Conservation (phyloP, 2,329 filamentous ascomycete species). For the Aspergillus fischeri region DNA sequence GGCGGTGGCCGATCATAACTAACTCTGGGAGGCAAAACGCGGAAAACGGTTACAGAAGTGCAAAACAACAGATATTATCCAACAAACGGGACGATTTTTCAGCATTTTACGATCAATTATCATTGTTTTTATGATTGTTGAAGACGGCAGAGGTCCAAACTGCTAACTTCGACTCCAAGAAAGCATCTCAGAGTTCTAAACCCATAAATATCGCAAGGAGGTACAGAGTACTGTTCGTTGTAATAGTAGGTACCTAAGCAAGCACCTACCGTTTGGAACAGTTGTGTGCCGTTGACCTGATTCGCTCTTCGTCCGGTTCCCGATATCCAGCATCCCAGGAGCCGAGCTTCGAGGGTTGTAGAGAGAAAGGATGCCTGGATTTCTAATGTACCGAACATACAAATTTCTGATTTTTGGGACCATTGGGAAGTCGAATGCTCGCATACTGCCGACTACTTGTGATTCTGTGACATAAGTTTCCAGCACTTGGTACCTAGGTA, state of each 20-base stretch:
- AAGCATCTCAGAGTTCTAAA: neutral
- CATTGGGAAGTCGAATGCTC: neutral
- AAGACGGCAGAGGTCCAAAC: neutral
- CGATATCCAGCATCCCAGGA: slow-evolving; percentile 12
- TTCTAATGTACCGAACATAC: neutral
- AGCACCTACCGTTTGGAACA: slow-evolving; percentile 15
- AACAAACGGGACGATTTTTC: slow-evolving; percentile 1
- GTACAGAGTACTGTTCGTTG: neutral
- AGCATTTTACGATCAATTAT: slow-evolving; percentile 1
- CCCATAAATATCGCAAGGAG: neutral
- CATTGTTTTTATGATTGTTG: slow-evolving; percentile 4
- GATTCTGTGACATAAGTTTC: neutral
- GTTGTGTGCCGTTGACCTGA: slow-evolving; percentile 18
- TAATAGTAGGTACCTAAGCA: neutral
- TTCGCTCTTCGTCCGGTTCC: slow-evolving; percentile 17
- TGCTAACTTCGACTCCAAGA: neutral
- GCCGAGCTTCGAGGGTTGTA: slow-evolving; percentile 6
- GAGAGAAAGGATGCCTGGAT: neutral
- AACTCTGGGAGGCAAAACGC: slow-evolving; percentile 20
- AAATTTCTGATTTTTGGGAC: neutral
- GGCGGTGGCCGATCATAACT: slow-evolving; percentile 23
- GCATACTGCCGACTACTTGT: neutral
- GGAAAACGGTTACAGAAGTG: slow-evolving; percentile 2
- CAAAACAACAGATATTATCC: slow-evolving; percentile 9
- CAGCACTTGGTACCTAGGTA: too few relatives aligned